A percentile compares a stretch with the other conserved stretches of the same genome.
These are phyloP conservation scores for Blastobotrys arbuscula DNA, from an alignment of 1,139 yeast species.

Conservation along the genomic window DNA sequence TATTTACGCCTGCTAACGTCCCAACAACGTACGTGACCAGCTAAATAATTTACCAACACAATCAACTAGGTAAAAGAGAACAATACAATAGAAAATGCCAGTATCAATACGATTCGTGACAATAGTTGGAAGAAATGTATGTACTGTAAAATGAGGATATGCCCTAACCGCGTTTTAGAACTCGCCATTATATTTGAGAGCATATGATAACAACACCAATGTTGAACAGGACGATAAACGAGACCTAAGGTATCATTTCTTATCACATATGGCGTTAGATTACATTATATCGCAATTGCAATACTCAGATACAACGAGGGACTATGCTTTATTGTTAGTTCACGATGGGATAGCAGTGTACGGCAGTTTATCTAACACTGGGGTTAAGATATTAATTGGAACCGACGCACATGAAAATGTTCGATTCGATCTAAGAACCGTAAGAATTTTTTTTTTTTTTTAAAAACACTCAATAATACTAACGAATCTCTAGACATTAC, in stretches of 20 bases:
- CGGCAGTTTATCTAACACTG: slow-evolving; percentile 38
- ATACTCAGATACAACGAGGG: slow-evolving; percentile 26
- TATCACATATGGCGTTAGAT: slow-evolving; percentile 41
- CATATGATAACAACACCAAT: slow-evolving; percentile 17
- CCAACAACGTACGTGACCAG: too few relatives aligned
- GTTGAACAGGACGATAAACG: slow-evolving; percentile 13
- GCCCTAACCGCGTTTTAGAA: slow-evolving; percentile 20
- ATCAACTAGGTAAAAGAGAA: slow-evolving; percentile 9
- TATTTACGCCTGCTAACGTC: too few relatives aligned
- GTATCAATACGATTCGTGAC: slow-evolving; percentile 29
- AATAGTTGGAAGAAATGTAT: slow-evolving; percentile 29
- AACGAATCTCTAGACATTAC: slow-evolving; percentile 24
- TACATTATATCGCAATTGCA: slow-evolving; percentile 31
- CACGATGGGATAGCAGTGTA: slow-evolving; percentile 41
- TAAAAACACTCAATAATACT: neutral
- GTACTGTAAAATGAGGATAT: slow-evolving; percentile 10
- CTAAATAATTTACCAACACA: neutral
- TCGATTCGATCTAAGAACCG: slow-evolving; percentile 26
- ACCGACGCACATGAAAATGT: slow-evolving; percentile 30
- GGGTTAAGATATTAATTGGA: slow-evolving; percentile 37
- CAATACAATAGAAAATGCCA: slow-evolving; percentile 16
- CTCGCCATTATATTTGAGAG: slow-evolving; percentile 27
- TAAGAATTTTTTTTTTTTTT: slow-evolving; percentile 13
- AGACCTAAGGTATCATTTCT: slow-evolving; percentile 33
- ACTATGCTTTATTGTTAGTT: slow-evolving; percentile 34